Evolutionary conservation across 192 early-diverging fungal species (phyloP).

Genomic region (Diversispora eburnea): DNA sequence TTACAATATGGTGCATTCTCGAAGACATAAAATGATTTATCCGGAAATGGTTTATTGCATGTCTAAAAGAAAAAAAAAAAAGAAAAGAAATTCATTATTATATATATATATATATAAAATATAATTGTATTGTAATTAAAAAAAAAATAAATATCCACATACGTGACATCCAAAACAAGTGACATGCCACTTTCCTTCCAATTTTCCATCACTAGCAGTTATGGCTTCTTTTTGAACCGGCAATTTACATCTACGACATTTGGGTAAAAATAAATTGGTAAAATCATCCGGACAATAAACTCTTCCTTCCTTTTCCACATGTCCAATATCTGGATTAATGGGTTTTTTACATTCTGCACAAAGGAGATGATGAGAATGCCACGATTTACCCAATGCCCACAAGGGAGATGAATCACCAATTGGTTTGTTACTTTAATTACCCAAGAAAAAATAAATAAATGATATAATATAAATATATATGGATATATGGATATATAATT

Average conservation of each 20-base stretch:
- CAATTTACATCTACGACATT: conserved; percentile 58
- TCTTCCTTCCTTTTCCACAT: conserved; percentile 58
- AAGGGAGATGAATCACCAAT: conserved; percentile 39
- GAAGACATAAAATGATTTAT: conserved; percentile 87
- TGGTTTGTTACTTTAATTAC: conserved; percentile 33
- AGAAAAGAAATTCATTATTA: neutral
- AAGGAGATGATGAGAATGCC: conserved; percentile 61
- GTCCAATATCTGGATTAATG: conserved; percentile 49
- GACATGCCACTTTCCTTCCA: conserved; percentile 67
- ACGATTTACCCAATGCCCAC: conserved; percentile 62
- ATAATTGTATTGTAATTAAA: no score
- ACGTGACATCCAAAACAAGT: conserved; percentile 70
- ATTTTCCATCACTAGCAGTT: conserved; percentile 64
- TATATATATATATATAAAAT: neutral
- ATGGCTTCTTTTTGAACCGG: conserved; percentile 71
- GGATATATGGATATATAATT: neutral
- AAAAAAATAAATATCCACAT: conserved; percentile 5
- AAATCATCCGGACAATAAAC: conserved; percentile 71
- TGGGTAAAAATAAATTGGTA: conserved; percentile 60
- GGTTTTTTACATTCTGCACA: conserved; percentile 65
- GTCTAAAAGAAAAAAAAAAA: conserved; percentile 33
- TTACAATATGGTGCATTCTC: conserved; percentile 79
- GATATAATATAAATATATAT: neutral
- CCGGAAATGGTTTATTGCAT: conserved; percentile 66
- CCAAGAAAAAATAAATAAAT: neutral